Evolutionary conservation across 2,329 filamentous ascomycete species (phyloP), one percentile per base, ranked within the genome.

Genomic region (Fusarium haematococcum): DNA sequence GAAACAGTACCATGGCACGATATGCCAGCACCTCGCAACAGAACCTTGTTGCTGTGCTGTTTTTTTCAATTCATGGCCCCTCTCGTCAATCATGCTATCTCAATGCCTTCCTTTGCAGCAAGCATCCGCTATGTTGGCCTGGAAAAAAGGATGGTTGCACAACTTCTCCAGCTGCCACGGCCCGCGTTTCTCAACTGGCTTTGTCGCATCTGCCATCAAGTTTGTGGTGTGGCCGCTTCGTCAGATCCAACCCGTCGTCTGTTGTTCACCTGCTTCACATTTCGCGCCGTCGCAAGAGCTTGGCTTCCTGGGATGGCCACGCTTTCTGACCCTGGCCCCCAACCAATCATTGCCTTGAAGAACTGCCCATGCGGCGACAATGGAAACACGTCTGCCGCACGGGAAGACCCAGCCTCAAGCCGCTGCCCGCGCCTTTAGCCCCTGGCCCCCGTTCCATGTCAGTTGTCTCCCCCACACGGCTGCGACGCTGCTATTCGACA

Each of bases 321-420:
- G 65, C 65, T 70, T 64, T 59, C 39, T 62, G 64, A 77, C 66
- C 69, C 62, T 72, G 56, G 60, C 64, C 16, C 41, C 27, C 60
- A 56, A 57, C 77, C 77, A 79, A 79, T 79, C 76, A 78, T 30
- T 27, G 52, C 45, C 48, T 35, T 30, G 35, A 65, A 30, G 57
- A 64, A 56, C 63, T 67, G 63, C 70, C 75, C 65, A 79, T 79
- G 77, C 77, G 77, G 77, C 77, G 77, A 78, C 76, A 79, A 77
- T 70, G 67, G 75, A 79, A 79, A 79, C 76, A 75, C 65, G 73
- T 78, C 73, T 78, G 75, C 71, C 75, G 70, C 63, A 73, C 74
- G 75, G 76, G 73, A 76, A 73, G 77, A 70, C 75, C 77, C 77
- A 77, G 73, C 65, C 70, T 73, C 70, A 71, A 77, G 71, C 75